Evolutionary conservation across 2,329 filamentous ascomycete genomes (phyloP).

Genomic region (Cadophora gregata): DNA sequence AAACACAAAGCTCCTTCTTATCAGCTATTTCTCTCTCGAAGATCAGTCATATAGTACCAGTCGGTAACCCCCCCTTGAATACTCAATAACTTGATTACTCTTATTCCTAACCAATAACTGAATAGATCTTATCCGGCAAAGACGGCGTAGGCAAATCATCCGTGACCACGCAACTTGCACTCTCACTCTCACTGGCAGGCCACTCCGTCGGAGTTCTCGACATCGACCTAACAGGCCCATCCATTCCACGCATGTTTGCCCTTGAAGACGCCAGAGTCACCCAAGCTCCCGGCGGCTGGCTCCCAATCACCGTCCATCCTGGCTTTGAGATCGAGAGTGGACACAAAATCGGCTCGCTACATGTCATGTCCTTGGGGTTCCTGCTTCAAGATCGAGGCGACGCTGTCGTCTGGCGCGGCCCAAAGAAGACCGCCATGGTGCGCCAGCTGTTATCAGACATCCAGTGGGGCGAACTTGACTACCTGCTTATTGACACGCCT

Average conservation of each 20-base stretch:
- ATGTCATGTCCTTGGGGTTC: conserved; percentile 93
- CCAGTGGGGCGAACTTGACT: conserved; percentile 87
- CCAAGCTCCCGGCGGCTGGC: conserved; percentile 90
- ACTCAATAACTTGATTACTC: no score
- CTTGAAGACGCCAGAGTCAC: conserved; percentile 89
- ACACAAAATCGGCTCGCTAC: conserved; percentile 69
- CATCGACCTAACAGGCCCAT: conserved; percentile 93
- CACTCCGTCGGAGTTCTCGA: conserved; percentile 94
- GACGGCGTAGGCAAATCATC: conserved; percentile 98
- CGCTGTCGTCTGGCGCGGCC: conserved; percentile 95
- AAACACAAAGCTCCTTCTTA: no score
- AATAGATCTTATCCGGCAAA: conserved; percentile 85
- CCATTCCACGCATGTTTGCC: conserved; percentile 92
- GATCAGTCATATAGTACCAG: no score
- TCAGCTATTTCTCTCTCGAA: no score
- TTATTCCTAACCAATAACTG: no score
- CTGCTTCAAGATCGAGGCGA: conserved; percentile 82
- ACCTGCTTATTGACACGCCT: conserved; percentile 92
- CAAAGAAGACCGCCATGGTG: conserved; percentile 99
- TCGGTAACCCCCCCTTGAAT: no score
- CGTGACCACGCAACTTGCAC: conserved; percentile 90
- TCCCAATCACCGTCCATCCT: conserved; percentile 83
- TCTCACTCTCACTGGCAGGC: conserved; percentile 84
- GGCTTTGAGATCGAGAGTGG: conserved; percentile 54
- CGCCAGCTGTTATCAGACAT: conserved; percentile 94